Evolutionary conservation across 331 rosid genomes (phyloP).

Genomic region (Stylosanthes scabra): DNA sequence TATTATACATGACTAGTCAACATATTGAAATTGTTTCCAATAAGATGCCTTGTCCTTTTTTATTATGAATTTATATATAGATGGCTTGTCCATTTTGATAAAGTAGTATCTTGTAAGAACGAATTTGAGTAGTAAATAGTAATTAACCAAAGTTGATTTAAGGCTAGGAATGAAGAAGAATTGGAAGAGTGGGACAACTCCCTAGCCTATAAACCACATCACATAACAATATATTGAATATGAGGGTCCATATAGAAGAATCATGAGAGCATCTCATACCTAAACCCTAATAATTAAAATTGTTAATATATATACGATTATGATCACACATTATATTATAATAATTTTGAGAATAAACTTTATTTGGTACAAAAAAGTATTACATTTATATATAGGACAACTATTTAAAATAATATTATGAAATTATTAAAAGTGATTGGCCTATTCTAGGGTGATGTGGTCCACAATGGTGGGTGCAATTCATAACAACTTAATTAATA

Average conservation of each 20-base stretch:
- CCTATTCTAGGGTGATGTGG: conserved; percentile 25
- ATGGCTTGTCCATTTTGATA: background rate
- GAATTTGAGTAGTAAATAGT: too few species aligned
- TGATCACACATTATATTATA: background rate
- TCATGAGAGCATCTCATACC: background rate
- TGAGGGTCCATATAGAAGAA: background rate
- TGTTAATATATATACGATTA: background rate
- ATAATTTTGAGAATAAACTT: background rate
- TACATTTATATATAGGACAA: background rate
- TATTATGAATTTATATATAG: too few species aligned
- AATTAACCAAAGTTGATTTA: background rate
- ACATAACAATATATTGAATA: background rate
- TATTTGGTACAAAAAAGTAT: too few species aligned
- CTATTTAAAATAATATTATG: background rate
- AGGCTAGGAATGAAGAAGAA: background rate
- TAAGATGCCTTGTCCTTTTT: background rate
- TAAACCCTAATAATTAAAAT: background rate
- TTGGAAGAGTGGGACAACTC: background rate
- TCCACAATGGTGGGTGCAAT: conserved; percentile 42
- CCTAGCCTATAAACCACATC: background rate
- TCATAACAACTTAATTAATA: conserved; percentile 36
- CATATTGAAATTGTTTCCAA: background rate
- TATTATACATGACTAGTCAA: background rate
- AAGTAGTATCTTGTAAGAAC: conserved; percentile 8
- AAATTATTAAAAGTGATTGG: conserved; percentile 15